These are phyloP conservation scores for Lindgomyces ingoldianus DNA, from an alignment of 495 filamentous ascomycete genomes.

Conservation along the genomic window DNA sequence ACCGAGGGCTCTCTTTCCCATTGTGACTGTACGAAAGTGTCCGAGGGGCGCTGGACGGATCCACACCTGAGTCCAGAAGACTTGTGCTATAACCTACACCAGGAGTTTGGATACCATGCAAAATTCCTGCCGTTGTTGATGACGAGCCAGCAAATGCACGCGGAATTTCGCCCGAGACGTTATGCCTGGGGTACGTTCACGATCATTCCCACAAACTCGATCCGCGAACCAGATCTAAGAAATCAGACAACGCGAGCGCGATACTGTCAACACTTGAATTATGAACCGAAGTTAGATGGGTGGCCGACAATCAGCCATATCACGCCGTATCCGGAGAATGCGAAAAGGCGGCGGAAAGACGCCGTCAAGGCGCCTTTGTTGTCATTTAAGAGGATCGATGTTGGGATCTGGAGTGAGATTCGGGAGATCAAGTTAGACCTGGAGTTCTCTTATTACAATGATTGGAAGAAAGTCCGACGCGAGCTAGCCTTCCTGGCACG, in stretches of 20 bases:
- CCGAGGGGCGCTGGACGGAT: too few species aligned
- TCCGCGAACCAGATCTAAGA: not conserved
- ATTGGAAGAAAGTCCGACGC: not conserved
- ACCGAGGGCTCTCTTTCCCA: not conserved
- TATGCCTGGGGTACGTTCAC: not conserved
- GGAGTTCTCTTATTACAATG: not conserved
- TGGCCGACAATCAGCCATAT: not conserved
- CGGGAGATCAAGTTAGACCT: not conserved
- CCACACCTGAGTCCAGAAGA: too few species aligned
- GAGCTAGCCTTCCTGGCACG: not conserved
- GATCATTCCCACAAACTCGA: not conserved
- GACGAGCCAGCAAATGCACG: slow-evolving; percentile 1
- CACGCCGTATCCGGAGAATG: not conserved
- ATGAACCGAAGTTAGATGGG: not conserved
- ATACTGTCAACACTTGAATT: not conserved
- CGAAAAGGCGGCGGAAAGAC: not conserved
- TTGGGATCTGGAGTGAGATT: not conserved
- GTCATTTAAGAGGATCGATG: not conserved
- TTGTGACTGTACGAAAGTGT: not conserved
- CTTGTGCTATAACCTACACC: not conserved
- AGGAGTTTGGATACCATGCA: not conserved
- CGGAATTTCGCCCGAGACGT: not conserved
- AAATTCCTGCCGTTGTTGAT: slow-evolving; percentile 2
- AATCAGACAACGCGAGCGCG: not conserved
- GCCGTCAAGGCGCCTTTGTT: not conserved